phyloP scores from a whole-genome alignment of 192 early-diverging fungal genomes.

The Coemansia sp. region DNA sequence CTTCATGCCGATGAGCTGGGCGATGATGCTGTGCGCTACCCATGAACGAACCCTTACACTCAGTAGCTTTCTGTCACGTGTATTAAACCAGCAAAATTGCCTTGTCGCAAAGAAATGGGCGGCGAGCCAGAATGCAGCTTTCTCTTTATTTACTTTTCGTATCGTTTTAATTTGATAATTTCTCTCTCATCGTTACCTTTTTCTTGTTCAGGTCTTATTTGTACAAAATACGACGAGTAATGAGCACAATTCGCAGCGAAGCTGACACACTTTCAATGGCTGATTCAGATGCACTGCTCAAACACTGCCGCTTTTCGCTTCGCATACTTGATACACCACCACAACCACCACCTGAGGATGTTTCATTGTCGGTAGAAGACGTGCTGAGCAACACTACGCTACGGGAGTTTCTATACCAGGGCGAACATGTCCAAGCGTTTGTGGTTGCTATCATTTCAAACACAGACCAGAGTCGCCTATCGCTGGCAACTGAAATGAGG shows the following conservation, averaged over 20 bases:
- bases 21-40: not conserved
- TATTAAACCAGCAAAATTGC: not conserved
- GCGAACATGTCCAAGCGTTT: conserved; percentile 28
- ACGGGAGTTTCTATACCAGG: conserved; percentile 33
- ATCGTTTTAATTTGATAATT: not conserved
- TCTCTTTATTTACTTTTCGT: not conserved
- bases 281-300: conserved; percentile 40
- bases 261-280: not conserved
- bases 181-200: not conserved
- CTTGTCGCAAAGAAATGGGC: no score
- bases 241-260: not conserved
- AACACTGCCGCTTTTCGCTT: conserved; percentile 29
- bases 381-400: conserved; percentile 17
- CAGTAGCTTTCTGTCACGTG: conserved; percentile 1
- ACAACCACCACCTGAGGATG: not conserved
- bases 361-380: conserved; percentile 19
- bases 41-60: no score
- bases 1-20: conserved; percentile 26
- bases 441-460: conserved; percentile 37
- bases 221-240: not conserved
- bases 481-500: conserved; percentile 32
- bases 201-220: not conserved
- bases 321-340: conserved; percentile 24
- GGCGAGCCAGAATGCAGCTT: no score
- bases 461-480: conserved; percentile 36